Base-by-base conservation (phyloP, 495 filamentous ascomycete species). In the Hypoxylon subgilvum region DNA sequence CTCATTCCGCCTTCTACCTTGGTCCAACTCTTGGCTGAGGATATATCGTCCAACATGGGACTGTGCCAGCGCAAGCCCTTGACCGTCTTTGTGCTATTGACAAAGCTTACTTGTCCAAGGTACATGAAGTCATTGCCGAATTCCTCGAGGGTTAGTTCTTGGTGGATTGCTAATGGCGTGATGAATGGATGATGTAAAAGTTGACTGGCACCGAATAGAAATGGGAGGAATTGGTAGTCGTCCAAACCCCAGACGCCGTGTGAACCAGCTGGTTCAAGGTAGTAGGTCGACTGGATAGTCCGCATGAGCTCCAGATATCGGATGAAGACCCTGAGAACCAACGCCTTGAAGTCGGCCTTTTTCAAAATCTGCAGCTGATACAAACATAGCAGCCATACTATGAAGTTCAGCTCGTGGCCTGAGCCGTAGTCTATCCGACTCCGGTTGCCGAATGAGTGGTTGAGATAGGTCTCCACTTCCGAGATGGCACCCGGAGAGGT, bases 31-130 rank as follows among this genome's bases (percentile, higher is more conserved):
- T 91, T 91, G 3, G 94, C 88, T n/a, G 88, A 86, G 2, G 88
- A 92, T 52, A 99, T 97, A 69, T 99, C 94, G 67, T 99, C 95
- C 27, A 99, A 80, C 95, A 99, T 97, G 1, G 94, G 94, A 62
- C 88, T 92, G 68, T 97, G 94, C 94, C 94, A 99, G 38, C 95
- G 83, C 59, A 99, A 76, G 7, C 93, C 93, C 59, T 95, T 90
- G 34, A 97, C 94, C 1, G 89, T 96, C 80, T 99, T 99, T 43
- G 95, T 92, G 62, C 85, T 88, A 72, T 96, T 96, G 39, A 97
- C 92, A 75, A 94, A 97, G 22, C 84, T 81, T 22, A 99, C 90
- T 73, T 97, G 93, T 46, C 90, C 87, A 1, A 97, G 82, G 65
- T 99, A 99, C 46, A 97, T 72, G 66, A 86, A 96, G 41, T 91